Evolutionary conservation across 2,329 filamentous ascomycete species (phyloP).

Genomic region (Exophiala mesophila): DNA sequence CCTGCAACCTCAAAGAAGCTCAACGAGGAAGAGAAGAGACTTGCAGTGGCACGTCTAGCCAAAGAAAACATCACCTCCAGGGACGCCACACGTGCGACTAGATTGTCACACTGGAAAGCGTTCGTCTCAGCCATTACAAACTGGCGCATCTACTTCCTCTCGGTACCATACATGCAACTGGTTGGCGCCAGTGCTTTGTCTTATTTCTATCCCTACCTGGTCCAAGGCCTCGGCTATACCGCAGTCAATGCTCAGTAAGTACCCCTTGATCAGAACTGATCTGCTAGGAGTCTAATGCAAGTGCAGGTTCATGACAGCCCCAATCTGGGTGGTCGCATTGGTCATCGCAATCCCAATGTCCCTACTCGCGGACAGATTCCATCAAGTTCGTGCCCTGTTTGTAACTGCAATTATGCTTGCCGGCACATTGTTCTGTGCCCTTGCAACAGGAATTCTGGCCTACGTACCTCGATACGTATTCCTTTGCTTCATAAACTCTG

Average conservation of each 20-base stretch:
- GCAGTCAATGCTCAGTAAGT: conserved; percentile 52
- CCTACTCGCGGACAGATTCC: neutral
- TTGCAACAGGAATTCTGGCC: conserved; percentile 1
- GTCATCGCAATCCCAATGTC: conserved; percentile 32
- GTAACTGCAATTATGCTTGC: neutral
- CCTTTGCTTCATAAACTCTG: conserved; percentile 2
- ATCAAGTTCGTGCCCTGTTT: neutral
- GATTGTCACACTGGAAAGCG: conserved; percentile 18
- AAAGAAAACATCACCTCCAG: neutral
- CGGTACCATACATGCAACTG: conserved; percentile 19
- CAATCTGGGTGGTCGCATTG: conserved; percentile 74
- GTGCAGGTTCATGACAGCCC: conserved; percentile 58
- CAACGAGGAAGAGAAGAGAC: conserved; percentile 57
- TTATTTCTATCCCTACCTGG: conserved; percentile 30
- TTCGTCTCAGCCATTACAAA: conserved; percentile 1
- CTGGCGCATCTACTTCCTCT: conserved; percentile 24
- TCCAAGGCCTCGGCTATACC: conserved; percentile 16
- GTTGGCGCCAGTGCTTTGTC: conserved; percentile 24
- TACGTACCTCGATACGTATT: conserved; percentile 3
- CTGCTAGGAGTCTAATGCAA: no score
- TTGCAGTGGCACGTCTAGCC: conserved; percentile 53
- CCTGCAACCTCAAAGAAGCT: conserved; percentile 65
- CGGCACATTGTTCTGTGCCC: neutral
- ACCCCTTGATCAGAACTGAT: no score
- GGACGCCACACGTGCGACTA: conserved; percentile 3